A percentile compares a stretch with the other conserved stretches of the same genome.
These are phyloP conservation scores for Albugo laibachii DNA, from an alignment of 352 stramenopile species.

Conservation along the genomic window DNA sequence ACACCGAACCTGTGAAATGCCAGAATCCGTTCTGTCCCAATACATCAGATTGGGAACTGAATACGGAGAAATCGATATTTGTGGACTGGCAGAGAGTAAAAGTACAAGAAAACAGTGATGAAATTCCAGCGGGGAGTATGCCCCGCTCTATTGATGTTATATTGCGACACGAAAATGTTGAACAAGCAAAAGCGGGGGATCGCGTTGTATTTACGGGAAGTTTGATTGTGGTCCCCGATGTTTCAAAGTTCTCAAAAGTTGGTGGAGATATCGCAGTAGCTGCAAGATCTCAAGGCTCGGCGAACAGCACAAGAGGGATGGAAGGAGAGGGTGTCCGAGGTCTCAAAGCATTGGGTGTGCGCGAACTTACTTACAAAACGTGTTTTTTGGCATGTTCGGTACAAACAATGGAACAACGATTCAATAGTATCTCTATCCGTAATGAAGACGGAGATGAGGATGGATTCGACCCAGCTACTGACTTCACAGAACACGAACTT, in stretches of 20 bases:
- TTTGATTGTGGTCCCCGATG: constrained; percentile 93
- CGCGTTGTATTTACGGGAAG: constrained; percentile 88
- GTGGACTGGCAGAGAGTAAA: constrained; percentile 98
- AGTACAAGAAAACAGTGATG: constrained; percentile 97
- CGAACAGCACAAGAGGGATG: constrained; percentile 64
- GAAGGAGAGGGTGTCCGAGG: constrained; percentile 85
- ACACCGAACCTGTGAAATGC: constrained; percentile 92
- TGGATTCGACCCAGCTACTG: constrained; percentile 8
- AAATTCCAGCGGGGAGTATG: constrained; percentile 97
- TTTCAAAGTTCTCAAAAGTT: constrained; percentile 71
- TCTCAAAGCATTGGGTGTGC: constrained; percentile 88
- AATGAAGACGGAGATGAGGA: constrained; percentile 45
- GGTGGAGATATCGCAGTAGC: constrained; percentile 51
- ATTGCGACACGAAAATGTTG: constrained; percentile 94
- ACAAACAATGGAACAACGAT: constrained; percentile 78
- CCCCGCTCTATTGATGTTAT: constrained; percentile 95
- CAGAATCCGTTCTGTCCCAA: constrained; percentile 91
- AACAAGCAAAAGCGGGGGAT: constrained; percentile 91
- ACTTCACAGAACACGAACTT: constrained; percentile 87
- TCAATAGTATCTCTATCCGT: constrained; percentile 74
- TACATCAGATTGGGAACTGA: constrained; percentile 67
- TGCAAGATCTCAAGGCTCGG: constrained; percentile 17
- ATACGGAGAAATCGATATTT: constrained; percentile 86
- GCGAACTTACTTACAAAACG: constrained; percentile 95
- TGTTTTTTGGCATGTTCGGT: constrained; percentile 93